Evolutionary conservation across 768 basidiomycete genomes (phyloP).

Genomic region (Calocybe cyanea): DNA sequence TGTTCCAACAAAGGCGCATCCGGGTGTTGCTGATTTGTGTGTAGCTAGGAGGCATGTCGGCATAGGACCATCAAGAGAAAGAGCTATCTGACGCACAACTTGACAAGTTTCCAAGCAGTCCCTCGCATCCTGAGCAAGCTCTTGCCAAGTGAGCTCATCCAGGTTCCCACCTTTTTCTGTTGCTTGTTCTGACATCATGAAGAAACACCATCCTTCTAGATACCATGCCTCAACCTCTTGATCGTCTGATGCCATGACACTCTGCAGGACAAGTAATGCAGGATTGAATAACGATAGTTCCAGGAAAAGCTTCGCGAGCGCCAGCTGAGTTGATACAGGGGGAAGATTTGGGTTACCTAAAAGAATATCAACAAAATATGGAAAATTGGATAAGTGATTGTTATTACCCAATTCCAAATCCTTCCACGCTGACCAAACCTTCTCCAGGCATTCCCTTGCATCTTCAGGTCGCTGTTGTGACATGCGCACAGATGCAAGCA

Average conservation of each 20-base stretch:
- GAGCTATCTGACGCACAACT: conserved; percentile 42
- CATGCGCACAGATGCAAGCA: conserved; percentile 82
- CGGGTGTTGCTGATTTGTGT: conserved; percentile 65
- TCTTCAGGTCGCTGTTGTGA: conserved; percentile 84
- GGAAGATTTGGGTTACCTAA: conserved; percentile 68
- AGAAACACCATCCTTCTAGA: conserved; percentile 93
- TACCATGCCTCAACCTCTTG: conserved; percentile 92
- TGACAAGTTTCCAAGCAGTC: conserved; percentile 84
- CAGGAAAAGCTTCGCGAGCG: conserved; percentile 77
- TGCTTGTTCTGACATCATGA: conserved; percentile 72
- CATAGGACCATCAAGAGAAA: background rate
- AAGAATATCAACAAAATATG: background rate
- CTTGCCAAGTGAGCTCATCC: conserved; percentile 64
- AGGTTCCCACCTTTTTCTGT: conserved; percentile 50
- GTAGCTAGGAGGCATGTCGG: conserved; percentile 44
- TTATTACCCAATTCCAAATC: conserved; percentile 54
- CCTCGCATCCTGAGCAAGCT: conserved; percentile 72
- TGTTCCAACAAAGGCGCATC: conserved; percentile 78
- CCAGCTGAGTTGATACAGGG: conserved; percentile 65
- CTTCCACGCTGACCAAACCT: conserved; percentile 67
- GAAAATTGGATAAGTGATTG: too few relatives aligned
- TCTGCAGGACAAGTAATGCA: conserved; percentile 73
- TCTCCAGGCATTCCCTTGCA: conserved; percentile 64
- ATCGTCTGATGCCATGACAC: conserved; percentile 77
- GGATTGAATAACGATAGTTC: conserved; percentile 70